Percentiles rank a stretch among this genome's conserved stretches.
phyloP scores from a whole-genome alignment of 2,329 filamentous ascomycete species.

The Ophiocordyceps robertsii region DNA sequence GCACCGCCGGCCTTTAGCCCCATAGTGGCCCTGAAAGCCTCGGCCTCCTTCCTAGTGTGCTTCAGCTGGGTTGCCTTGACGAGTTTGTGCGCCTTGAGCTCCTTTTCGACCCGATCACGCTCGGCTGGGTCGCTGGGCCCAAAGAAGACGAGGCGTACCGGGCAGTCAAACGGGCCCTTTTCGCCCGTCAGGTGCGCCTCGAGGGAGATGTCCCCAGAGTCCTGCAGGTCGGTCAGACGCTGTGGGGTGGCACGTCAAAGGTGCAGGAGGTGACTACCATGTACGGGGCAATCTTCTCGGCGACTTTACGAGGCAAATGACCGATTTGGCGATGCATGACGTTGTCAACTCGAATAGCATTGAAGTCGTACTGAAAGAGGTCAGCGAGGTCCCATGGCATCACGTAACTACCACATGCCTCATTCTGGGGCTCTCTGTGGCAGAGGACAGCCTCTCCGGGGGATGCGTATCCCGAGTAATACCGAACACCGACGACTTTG shows the following conservation, averaged over 20 bases:
- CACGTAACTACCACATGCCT: conserved; percentile 14
- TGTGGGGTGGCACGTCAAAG: background rate
- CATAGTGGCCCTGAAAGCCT: conserved; percentile 33
- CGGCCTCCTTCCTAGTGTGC: conserved; percentile 37
- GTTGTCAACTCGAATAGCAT: conserved; percentile 70
- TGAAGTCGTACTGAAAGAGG: conserved; percentile 44
- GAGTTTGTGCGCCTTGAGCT: conserved; percentile 52
- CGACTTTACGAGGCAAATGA: conserved; percentile 56
- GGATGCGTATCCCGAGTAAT: conserved; percentile 50
- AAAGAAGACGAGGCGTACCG: conserved; percentile 54
- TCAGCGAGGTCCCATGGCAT: background rate
- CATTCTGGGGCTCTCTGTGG: conserved; percentile 52
- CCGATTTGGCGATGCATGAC: conserved; percentile 65
- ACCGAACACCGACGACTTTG: conserved; percentile 40
- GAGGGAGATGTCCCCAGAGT: conserved; percentile 44
- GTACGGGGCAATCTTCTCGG: conserved; percentile 59
- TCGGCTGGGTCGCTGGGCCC: conserved; percentile 45
- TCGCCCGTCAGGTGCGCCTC: conserved; percentile 57
- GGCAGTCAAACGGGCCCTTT: conserved; percentile 58
- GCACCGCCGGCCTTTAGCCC: conserved; percentile 23
- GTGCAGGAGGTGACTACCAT: conserved; percentile 35
- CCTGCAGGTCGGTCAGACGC: conserved; percentile 18
- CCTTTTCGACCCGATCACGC: conserved; percentile 40
- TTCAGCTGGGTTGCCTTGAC: conserved; percentile 44
- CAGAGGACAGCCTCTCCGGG: conserved; percentile 49